These are phyloP conservation scores for Psilocybe sp. DNA, from an alignment of 768 basidiomycete species.

Conservation along the genomic window DNA sequence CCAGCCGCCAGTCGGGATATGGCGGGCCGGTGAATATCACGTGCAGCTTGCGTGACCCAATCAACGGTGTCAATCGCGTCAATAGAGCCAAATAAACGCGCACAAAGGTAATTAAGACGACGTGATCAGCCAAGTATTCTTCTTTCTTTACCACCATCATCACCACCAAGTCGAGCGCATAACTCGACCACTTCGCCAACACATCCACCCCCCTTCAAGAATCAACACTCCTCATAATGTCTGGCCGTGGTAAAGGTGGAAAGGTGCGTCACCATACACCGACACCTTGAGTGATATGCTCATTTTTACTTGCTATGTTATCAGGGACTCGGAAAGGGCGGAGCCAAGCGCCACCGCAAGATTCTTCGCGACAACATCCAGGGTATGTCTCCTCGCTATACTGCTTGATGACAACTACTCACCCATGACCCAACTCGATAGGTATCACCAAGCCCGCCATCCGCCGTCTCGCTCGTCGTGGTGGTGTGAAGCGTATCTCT, in stretches of 20 bases:
- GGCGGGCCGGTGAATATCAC: too few relatives aligned
- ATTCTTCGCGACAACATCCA: constrained; percentile 83
- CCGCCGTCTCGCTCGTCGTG: constrained; percentile 81
- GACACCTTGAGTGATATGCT: neutral
- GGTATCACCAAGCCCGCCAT: constrained; percentile 61
- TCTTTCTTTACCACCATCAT: constrained; percentile 31
- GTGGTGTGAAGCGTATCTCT: constrained; percentile 79
- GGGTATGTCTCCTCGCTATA: constrained; percentile 37
- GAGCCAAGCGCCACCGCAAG: constrained; percentile 78
- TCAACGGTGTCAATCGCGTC: constrained; percentile 26
- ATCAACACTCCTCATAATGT: constrained; percentile 42
- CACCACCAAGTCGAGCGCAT: constrained; percentile 8
- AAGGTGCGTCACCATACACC: constrained; percentile 42
- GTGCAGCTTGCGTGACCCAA: too few relatives aligned
- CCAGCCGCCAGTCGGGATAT: too few relatives aligned
- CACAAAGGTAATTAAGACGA: constrained; percentile 37
- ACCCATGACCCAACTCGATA: constrained; percentile 1
- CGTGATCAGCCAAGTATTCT: constrained; percentile 32
- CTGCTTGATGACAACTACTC: neutral
- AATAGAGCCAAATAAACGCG: constrained; percentile 36
- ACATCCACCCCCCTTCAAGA: constrained; percentile 5
- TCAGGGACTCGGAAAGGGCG: constrained; percentile 76
- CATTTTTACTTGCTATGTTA: constrained; percentile 6
- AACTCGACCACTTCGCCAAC: constrained; percentile 1
- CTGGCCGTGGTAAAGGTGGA: constrained; percentile 78